Evolutionary conservation across 2,329 filamentous ascomycete species (phyloP), one percentile per base, ranked within the genome.

Genomic region (Colletotrichum lentis): DNA sequence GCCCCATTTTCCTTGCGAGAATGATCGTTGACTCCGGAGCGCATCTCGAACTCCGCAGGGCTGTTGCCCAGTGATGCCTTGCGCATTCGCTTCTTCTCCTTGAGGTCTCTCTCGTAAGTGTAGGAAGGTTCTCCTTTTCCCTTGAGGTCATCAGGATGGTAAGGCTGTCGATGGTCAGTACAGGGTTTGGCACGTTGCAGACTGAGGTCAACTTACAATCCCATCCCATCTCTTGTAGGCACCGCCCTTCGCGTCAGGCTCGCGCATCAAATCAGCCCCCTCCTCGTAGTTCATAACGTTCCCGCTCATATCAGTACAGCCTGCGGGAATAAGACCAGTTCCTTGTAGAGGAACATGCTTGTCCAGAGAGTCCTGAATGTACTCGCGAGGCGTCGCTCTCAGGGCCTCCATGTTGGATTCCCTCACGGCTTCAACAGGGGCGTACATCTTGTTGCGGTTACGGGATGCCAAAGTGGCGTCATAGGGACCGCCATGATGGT

Each of bases 401-500:
- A 97, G 78, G 0, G 94, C 92, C 76, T 93, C 91, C 62, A 84
- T 82, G 78, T 96, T 97, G 49, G 88, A 89, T 3, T 87, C 84
- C 64, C 83, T 82, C 5, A 97, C 86, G 2, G 94, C 95, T 35
- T 91, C 93, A 8, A 97, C 80, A 0, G 95, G 94, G 3, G 92
- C 90, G 67, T 82, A 83, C 71, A 78, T 79, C 73, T 82, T 84
- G 73, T 88, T 83, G 4, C 80, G 83, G 79, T 97, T 97, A 55
- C 92, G 86, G 14, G 91, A 87, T 1, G 90, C 83, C 60, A 93
- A 84, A 2, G 92, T 91, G 11, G 94, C 93, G 76, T 98, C 95
- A 73, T 92, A 98, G 0, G 95, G 95, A 0, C 95, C 94, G 71
- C 91, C 92, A 74, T 98, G 95, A 77, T 97, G 95, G 78, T 97